These are phyloP conservation scores for Meyerozyma carpophila DNA, from an alignment of 1,139 yeast species.

Conservation along the genomic window DNA sequence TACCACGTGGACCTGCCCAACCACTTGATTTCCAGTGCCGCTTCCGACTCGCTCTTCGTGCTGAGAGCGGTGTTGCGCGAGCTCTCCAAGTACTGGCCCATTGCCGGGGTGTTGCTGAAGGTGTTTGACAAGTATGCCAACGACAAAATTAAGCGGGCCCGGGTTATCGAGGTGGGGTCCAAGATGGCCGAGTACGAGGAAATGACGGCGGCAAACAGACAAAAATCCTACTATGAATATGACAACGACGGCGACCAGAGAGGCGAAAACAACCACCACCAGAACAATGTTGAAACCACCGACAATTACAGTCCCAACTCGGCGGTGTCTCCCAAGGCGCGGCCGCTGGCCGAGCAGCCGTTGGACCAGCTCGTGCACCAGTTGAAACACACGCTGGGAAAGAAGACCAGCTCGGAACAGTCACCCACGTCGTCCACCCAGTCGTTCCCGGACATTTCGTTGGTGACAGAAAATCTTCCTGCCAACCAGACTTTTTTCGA, in stretches of 20 bases:
- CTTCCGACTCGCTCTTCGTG: slow-evolving; percentile 50
- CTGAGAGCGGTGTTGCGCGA: slow-evolving; percentile 50
- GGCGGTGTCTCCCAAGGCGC: slow-evolving; percentile 20
- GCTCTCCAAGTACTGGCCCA: slow-evolving; percentile 42
- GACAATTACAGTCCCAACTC: slow-evolving; percentile 9
- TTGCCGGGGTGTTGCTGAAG: slow-evolving; percentile 38
- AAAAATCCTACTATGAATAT: slow-evolving; percentile 12
- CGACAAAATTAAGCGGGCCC: slow-evolving; percentile 40
- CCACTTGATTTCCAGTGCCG: slow-evolving; percentile 52
- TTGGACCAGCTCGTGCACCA: slow-evolving; percentile 32
- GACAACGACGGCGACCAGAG: slow-evolving; percentile 6
- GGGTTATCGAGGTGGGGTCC: slow-evolving; percentile 36
- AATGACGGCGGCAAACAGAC: slow-evolving; percentile 22
- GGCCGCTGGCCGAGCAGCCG: slow-evolving; percentile 9
- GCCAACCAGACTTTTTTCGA: slow-evolving; percentile 38
- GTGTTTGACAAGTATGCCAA: slow-evolving; percentile 44
- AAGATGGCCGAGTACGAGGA: slow-evolving; percentile 38
- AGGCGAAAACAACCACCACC: slow-evolving; percentile 3
- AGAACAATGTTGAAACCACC: not conserved
- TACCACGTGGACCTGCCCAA: slow-evolving; percentile 67
- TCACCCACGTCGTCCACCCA: slow-evolving; percentile 36
- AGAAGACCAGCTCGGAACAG: slow-evolving; percentile 3
- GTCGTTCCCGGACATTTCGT: slow-evolving; percentile 42
- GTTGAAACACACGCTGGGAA: slow-evolving; percentile 12
- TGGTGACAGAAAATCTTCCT: slow-evolving; percentile 43